Percentiles rank a stretch among this genome's conserved stretches.
Conservation (phyloP, 768 basidiomycete genomes). For the Suillus occidentalis region DNA sequence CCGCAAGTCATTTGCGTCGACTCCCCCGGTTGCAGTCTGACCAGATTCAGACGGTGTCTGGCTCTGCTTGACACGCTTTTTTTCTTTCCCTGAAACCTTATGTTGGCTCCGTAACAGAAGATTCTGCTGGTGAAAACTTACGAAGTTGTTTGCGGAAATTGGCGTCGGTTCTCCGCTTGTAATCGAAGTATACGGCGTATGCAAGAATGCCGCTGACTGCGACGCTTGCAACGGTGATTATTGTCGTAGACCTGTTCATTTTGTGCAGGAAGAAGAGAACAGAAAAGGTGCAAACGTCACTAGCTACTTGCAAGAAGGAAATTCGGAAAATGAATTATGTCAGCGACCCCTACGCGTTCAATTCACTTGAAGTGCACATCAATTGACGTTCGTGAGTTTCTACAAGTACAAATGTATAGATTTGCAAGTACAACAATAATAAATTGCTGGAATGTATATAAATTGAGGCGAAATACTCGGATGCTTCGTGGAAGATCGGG, state of each 20-base stretch:
- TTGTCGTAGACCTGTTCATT: constrained; percentile 37
- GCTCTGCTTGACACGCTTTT: constrained; percentile 82
- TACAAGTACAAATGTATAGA: neutral
- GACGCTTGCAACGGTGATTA: constrained; percentile 42
- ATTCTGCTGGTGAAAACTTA: constrained; percentile 41
- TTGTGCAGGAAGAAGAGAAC: constrained; percentile 21
- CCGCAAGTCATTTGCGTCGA: constrained; percentile 55
- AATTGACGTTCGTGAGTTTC: neutral
- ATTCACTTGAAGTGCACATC: neutral
- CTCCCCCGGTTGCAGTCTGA: constrained; percentile 18
- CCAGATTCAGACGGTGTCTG: constrained; percentile 44
- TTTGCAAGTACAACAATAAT: neutral
- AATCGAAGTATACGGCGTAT: constrained; percentile 94
- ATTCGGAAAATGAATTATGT: constrained; percentile 22
- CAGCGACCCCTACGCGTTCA: neutral
- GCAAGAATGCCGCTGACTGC: constrained; percentile 61
- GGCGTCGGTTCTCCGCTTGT: constrained; percentile 85
- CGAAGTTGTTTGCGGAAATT: constrained; percentile 88
- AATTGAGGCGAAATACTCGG: neutral
- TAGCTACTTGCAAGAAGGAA: constrained; percentile 9
- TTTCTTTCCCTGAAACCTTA: constrained; percentile 72
- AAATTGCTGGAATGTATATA: neutral
- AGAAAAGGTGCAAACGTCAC: constrained; percentile 10
- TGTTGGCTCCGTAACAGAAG: neutral
- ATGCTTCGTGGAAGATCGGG: neutral